phyloP scores from a whole-genome alignment of 352 stramenopile genomes.

The Phytopythium litorale region DNA sequence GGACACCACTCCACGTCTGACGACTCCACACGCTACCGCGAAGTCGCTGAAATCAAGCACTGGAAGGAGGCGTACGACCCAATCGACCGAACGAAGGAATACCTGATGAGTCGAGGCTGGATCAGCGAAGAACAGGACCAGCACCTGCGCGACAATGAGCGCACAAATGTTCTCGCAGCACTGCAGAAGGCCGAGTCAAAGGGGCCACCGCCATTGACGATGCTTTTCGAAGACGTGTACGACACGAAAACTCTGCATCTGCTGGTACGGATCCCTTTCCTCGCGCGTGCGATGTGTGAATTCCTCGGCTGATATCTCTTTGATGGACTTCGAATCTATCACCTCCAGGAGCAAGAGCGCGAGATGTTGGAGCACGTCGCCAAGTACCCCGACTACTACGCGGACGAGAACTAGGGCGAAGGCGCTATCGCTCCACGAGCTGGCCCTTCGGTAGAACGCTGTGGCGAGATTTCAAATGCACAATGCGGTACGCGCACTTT shows the following conservation, averaged over 20 bases:
- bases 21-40: conserved; percentile 95
- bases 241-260: conserved; percentile 92
- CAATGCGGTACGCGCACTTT: not conserved
- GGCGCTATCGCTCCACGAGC: not conserved
- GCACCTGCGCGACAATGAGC: conserved; percentile 83
- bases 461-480: not conserved
- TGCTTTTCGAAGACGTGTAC: conserved; percentile 98
- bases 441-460: not conserved
- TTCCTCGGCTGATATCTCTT: conserved; percentile 5
- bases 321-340: not conserved
- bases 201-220: conserved; percentile 74
- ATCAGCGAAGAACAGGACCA: conserved; percentile 87
- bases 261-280: conserved; percentile 40
- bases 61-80: conserved; percentile 90
- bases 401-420: conserved; percentile 22
- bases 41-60: conserved; percentile 90
- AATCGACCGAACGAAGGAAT: conserved; percentile 89
- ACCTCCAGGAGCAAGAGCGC: conserved; percentile 85
- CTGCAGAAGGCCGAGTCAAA: conserved; percentile 91
- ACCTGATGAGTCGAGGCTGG: conserved; percentile 88
- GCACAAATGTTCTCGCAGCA: conserved; percentile 80
- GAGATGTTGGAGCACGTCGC: conserved; percentile 89
- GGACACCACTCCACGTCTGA: conserved; percentile 98
- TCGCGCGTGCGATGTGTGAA: not conserved
- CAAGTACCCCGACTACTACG: conserved; percentile 93